phyloP scores from a whole-genome alignment of 2,329 filamentous ascomycete genomes.

The Claviceps africana region DNA sequence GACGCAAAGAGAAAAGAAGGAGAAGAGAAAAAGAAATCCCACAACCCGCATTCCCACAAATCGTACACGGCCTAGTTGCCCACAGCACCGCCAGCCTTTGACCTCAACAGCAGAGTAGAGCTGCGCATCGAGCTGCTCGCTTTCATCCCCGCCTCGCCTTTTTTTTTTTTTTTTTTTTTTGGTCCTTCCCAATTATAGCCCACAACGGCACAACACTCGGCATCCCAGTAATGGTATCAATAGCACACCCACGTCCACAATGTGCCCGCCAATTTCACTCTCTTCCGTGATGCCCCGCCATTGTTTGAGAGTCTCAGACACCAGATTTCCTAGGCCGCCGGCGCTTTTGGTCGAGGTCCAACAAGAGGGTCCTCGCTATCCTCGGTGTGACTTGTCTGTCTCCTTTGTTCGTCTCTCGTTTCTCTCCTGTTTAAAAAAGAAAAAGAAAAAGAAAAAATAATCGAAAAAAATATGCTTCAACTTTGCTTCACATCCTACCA shows the following conservation, averaged over 20 bases:
- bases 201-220: background rate
- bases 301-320: background rate
- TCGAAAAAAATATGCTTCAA: background rate
- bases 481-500: background rate
- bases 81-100: background rate
- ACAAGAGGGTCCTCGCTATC: no score
- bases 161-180: background rate
- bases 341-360: no score
- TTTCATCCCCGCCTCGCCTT: background rate
- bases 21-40: background rate
- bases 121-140: background rate
- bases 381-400: no score
- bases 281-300: background rate
- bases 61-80: slow-evolving; percentile 9
- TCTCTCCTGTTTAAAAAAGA: no score
- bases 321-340: no score
- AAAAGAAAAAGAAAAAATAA: background rate
- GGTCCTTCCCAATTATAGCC: background rate
- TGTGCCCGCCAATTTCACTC: background rate
- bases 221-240: background rate
- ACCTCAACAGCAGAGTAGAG: background rate
- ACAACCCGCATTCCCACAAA: slow-evolving; percentile 8
- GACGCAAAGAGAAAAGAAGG: background rate
- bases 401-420: background rate
- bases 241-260: background rate